phyloP scores from a whole-genome alignment of 1,284 basidiomycete genomes.

The Apiotrichum laibachii region DNA sequence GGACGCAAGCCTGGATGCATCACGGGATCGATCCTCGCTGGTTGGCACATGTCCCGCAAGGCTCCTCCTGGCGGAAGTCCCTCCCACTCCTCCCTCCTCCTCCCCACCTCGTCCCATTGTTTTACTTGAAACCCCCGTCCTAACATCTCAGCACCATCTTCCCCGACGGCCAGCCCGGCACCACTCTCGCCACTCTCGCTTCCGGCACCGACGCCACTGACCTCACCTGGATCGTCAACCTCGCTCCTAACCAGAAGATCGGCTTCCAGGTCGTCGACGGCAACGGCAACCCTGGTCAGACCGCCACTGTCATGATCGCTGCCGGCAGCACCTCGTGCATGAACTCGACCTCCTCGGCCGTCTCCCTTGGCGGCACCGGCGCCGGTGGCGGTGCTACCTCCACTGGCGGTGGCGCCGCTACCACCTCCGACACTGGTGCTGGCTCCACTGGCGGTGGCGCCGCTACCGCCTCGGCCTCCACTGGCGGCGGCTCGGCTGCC shows the following conservation, averaged over 20 bases:
- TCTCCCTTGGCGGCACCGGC: neutral
- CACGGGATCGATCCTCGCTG: too few species aligned
- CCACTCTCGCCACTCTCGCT: conserved; percentile 56
- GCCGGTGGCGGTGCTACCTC: neutral
- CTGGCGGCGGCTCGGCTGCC: neutral
- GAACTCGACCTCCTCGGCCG: conserved; percentile 6
- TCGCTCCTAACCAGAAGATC: conserved; percentile 54
- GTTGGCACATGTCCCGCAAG: too few species aligned
- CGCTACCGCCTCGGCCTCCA: neutral
- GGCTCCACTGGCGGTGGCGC: neutral
- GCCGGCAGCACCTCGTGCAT: conserved; percentile 49
- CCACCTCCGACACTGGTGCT: neutral
- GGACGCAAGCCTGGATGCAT: too few species aligned
- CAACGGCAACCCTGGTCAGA: conserved; percentile 59
- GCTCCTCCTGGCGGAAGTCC: too few species aligned
- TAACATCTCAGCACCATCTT: conserved; percentile 52
- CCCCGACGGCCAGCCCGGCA: conserved; percentile 66
- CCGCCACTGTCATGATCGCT: conserved; percentile 58
- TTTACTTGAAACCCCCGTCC: too few species aligned
- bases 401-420: neutral
- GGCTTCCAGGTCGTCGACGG: conserved; percentile 40
- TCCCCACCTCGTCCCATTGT: too few species aligned
- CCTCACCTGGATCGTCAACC: conserved; percentile 64
- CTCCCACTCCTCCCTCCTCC: too few species aligned
- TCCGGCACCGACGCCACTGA: conserved; percentile 44